Evolutionary conservation across 2,329 filamentous ascomycete species (phyloP), one percentile per base, ranked within the genome.

Genomic region (Rhynchosporium agropyri): DNA sequence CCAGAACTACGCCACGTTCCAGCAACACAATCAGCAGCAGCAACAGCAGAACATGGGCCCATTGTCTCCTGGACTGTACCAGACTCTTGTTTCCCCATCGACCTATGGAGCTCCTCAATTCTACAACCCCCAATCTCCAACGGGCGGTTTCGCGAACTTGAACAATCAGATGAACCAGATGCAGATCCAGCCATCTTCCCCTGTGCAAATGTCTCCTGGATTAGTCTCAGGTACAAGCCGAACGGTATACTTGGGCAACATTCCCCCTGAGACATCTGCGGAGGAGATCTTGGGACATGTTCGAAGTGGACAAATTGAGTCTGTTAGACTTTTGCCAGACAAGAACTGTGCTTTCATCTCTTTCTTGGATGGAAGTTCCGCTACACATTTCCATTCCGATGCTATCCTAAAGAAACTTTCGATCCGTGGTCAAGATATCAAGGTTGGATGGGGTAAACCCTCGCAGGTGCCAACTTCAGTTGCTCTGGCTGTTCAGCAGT

Each of bases 281-380:
- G 95, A 99, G 79, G 95, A 99, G 79, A 97, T 99, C 68, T 81
- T 99, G 61, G 90, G 93, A 68, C 95, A 99, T 74, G 95, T 99
- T 64, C 87, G 95, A 68, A 98, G 95, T 77, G 95, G 95, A 29
- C 95, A 98, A 76, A 98, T 99, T 73, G 95, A 99, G 81, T 98
- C 95, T n/a, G 95, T 99, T 59, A 90, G 95, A 71, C 84, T 99
- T 68, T 83, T 99, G 61, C 92, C 94, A 29, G 95, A 99, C 79
- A 99, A 98, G 91, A 99, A 98, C 83, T 99, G 95, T 75, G 95
- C 95, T 63, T 99, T 99, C 83, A 98, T 99, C 76, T 99, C 95
- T 7, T 99, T 99, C 81, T 83, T 99, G 69, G 95, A 99, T 74
- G 92, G 93, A 72, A 97, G 93, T 80, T 97, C 95, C 36, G 95